Base-by-base conservation (phyloP, 2,329 filamentous ascomycete genomes). In the Fusarium newnesense region DNA sequence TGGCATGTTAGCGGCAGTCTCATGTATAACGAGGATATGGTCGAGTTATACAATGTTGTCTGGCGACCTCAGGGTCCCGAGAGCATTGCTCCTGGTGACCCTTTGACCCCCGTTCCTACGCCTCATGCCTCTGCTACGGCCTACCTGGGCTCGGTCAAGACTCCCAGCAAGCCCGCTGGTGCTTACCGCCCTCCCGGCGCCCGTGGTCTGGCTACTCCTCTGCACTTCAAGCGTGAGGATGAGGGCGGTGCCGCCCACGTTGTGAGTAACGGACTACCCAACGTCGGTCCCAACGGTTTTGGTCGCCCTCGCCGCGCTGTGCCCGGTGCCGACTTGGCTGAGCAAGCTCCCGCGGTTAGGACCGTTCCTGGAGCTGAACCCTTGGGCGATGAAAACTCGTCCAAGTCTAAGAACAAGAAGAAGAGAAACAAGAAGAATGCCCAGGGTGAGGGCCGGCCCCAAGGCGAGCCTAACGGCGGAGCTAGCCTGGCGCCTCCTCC, bases 321-420 rank as follows among this genome's bases (percentile, higher is more conserved):
- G 24, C 96, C 96, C 7, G 96, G 96, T 36, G 95, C 96, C 7
- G 95, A 98, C 79, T 86, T 91, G 36, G 87, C 87, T 4, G 89
- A 91, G 64, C 85, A 90, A 32, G 85, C 88, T 28, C 90, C 93
- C n/a, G 90, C 92, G 72, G 91, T 93, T 49, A 90, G 92, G 52
- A 89, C 88, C 70, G 87, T 93, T 50, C 90, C 91, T 32, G 88
- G 89, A 9, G 90, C 92, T 19, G 89, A 88, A 68, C 86, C 88
- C 40, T 88, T 72, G 82, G 92, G 83, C 85, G 91, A 88, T 81
- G 93, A 94, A 69, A 93, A 90, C 93, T 60, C 95, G 93, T 18
- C 86, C 94, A 82, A 80, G 77, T 98, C 98, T 87, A 98, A 98
- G 89, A 98, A 98, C 85, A 98, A 98, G 90, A 98, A 98, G 90